Base-by-base conservation (phyloP, 1,284 basidiomycete genomes). In the Puccinia horiana region DNA sequence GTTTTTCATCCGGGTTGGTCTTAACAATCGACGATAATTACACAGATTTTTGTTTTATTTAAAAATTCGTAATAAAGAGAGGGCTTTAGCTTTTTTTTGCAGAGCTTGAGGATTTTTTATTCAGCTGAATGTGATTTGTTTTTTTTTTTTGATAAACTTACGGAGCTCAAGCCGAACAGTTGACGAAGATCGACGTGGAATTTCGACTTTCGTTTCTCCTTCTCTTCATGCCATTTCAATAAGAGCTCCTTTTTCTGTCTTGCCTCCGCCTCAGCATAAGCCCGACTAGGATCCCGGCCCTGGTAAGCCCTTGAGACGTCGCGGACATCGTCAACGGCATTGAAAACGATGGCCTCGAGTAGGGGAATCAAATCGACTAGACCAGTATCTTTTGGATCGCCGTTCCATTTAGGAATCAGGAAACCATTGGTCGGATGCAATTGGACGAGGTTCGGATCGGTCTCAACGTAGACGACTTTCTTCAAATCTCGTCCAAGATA, bases 291-390 rank as follows among this genome's bases (percentile, higher is more conserved):
- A 85, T 98, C 91, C 87, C 95, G 95, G 75, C 92, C 95, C 14
- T 90, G 88, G 86, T 98, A 99, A 18, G 92, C 92, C 84, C 93
- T 89, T 65, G 98, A 88, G 72, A 98, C 93, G 0, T 92, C 93
- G 23, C 96, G 91, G 5, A 98, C 93, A 85, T 99, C 96, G 56
- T 85, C 84, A 52, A 88, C 87, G 52, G 84, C 83, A 82, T 87
- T 87, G 83, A 88, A 87, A 18, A 86, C 87, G n/a, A 88, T 85
- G 16, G 88, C 87, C 89, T 99, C 96, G 11, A 99, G 90, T 92
- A 98, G 98, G 0, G 96, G 96, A 84, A 99, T 95, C 89, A 98
- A 90, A 16, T 92, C 93, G 16, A 99, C 87, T 29, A 99, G 90
- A 0, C 94, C 94, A 84, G 89, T 91, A 87, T 96, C 94, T 37